Base-by-base conservation (phyloP, 805 yeast genomes). In the Cyberlindnera saturnus region DNA sequence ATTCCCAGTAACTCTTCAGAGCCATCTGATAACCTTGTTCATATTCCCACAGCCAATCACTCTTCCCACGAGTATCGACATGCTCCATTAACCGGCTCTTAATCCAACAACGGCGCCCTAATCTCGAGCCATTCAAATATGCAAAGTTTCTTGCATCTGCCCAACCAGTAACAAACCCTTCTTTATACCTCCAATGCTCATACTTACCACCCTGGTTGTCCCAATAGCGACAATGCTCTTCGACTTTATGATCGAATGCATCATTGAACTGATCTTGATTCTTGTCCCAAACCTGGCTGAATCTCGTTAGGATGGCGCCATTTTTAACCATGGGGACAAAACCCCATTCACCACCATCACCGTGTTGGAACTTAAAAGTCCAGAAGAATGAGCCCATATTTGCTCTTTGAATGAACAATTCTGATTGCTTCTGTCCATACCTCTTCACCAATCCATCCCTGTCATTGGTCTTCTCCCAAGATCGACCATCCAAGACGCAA, bases 341-440 rank as follows among this genome's bases (percentile, higher is more conserved):
- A 39, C 93, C 97, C 98, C 98, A 91, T 65, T 88, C 97, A 14
- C 98, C 98, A 35, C 97, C 97, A 57, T 82, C 83, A 2, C 97
- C 97, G 44, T 79, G 71, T 59, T 83, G 77, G 58, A 90, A 90
- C 64, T 88, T 87, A 61, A 67, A 85, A 2, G 96, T 86, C 98
- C 98, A 91, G 64, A 93, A 91, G 62, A 74, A 90, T 45, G 77
- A 72, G 0, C 98, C 98, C 44, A 79, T 74, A 9, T 70, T 61
- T 1, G 91, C 82, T 31, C 82, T 64, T 32, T 73, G 53, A 5
- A 60, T 56, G 56, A 85, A 76, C 6, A 75, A 49, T 3, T 63
- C 55, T 5, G 63, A 50, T 60, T 87, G 81, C n/a, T 60, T 61
- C 16, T 67, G 67, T 10, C 96, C 96, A 57, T 69, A 90, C 39